These are phyloP conservation scores for Aspergillus cejpii DNA, from an alignment of 2,329 filamentous ascomycete genomes.

Conservation along the genomic window DNA sequence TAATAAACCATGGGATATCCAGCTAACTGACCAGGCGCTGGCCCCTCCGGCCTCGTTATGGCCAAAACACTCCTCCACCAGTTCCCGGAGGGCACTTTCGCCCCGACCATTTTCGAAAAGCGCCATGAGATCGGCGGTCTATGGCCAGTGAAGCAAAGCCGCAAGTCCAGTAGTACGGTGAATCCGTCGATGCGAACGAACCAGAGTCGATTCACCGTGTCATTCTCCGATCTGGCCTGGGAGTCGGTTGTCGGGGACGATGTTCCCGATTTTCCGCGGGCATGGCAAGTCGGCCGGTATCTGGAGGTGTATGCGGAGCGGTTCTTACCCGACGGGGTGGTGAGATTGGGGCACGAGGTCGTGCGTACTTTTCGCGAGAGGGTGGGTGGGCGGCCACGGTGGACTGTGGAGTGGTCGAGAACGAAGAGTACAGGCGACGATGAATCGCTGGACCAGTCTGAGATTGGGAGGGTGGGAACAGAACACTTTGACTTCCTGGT, in stretches of 20 bases:
- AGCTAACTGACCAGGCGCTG: conserved; percentile 50
- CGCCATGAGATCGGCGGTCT: conserved; percentile 63
- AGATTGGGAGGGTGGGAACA: conserved; percentile 3
- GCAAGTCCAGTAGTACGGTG: conserved; percentile 29
- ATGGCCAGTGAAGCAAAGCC: conserved; percentile 56
- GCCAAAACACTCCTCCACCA: conserved; percentile 66
- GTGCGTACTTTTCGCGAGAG: conserved; percentile 24
- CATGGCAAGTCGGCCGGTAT: conserved; percentile 70
- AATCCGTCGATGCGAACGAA: conserved; percentile 58
- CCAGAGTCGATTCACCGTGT: conserved; percentile 67
- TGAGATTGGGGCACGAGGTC: conserved; percentile 47
- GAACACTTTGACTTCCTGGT: conserved; percentile 62
- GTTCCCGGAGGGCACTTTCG: conserved; percentile 49
- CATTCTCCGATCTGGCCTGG: conserved; percentile 61
- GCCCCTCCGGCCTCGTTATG: conserved; percentile 61
- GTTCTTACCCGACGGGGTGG: conserved; percentile 47
- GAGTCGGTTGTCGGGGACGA: conserved; percentile 39
- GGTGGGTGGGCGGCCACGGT: conserved; percentile 23
- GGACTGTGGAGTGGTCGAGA: conserved; percentile 36
- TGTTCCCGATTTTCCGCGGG: conserved; percentile 62
- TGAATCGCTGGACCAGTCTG: not conserved
- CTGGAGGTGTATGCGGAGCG: conserved; percentile 56
- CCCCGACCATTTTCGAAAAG: conserved; percentile 64
- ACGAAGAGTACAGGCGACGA: conserved; percentile 13
- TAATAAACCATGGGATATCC: no score